Evolutionary conservation across 768 basidiomycete species (phyloP).

Genomic region (Boletellus ananiceps): DNA sequence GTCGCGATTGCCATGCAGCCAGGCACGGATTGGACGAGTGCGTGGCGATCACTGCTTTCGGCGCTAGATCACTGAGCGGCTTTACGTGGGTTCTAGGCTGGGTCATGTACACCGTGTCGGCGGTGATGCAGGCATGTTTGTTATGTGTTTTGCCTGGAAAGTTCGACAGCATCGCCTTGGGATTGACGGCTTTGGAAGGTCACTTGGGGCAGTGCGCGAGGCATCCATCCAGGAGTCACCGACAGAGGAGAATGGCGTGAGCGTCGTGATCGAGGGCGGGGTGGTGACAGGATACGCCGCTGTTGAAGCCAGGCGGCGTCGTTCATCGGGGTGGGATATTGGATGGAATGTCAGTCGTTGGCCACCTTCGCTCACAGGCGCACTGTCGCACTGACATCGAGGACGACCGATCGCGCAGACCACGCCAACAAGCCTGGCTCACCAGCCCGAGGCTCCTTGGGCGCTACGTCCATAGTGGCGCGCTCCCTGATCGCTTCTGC

Average conservation of each 20-base stretch:
- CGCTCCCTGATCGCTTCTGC: slow-evolving; percentile 12
- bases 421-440: neutral
- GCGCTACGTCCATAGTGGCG: neutral
- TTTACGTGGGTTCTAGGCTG: slow-evolving; percentile 46
- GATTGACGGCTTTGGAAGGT: slow-evolving; percentile 86
- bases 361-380: neutral
- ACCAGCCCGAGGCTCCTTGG: neutral
- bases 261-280: slow-evolving; percentile 21
- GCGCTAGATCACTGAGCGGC: too few species aligned
- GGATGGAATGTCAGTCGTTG: neutral
- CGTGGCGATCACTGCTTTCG: slow-evolving; percentile 14
- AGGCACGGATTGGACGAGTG: slow-evolving; percentile 84
- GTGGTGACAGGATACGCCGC: slow-evolving; percentile 14
- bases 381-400: slow-evolving; percentile 11
- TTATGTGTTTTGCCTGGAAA: slow-evolving; percentile 87
- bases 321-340: slow-evolving; percentile 14
- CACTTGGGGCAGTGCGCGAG: slow-evolving; percentile 26
- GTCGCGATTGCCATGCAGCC: slow-evolving; percentile 73
- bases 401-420: slow-evolving; percentile 9
- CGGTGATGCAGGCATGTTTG: slow-evolving; percentile 77
- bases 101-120: slow-evolving; percentile 77
- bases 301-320: slow-evolving; percentile 16
- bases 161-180: slow-evolving; percentile 65
- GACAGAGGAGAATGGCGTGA: slow-evolving; percentile 10
- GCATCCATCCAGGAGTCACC: neutral